Evolutionary conservation across 768 basidiomycete species (phyloP).

Genomic region (Baorangia bicolor): DNA sequence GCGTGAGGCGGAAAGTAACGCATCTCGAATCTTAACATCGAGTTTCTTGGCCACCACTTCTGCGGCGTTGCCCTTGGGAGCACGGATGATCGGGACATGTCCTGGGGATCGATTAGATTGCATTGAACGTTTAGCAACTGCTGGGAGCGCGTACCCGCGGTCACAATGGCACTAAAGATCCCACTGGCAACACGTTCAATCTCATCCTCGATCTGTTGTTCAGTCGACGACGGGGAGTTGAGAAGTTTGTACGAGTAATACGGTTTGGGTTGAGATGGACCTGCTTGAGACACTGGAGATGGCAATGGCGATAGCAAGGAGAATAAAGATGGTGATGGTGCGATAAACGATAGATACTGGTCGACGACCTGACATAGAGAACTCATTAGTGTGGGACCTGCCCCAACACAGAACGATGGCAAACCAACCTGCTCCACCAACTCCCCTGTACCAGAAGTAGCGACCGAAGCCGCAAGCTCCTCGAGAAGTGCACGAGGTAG

Average conservation of each 20-base stretch:
- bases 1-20: conserved; percentile 68
- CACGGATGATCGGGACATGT: conserved; percentile 91
- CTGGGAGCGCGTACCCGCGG: conserved; percentile 58
- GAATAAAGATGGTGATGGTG: conserved; percentile 90
- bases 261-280: conserved; percentile 37
- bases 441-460: conserved; percentile 81
- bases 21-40: conserved; percentile 88
- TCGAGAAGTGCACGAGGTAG: conserved; percentile 86
- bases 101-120: conserved; percentile 43
- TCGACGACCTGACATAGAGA: conserved; percentile 69
- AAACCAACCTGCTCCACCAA: conserved; percentile 67
- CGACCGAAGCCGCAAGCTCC: conserved; percentile 88
- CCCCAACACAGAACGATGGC: neutral
- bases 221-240: conserved; percentile 87
- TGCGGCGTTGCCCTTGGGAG: conserved; percentile 93
- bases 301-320: conserved; percentile 72
- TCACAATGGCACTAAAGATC: conserved; percentile 87
- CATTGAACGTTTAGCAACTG: neutral
- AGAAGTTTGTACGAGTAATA: conserved; percentile 79
- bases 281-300: conserved; percentile 34
- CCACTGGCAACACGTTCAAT: conserved; percentile 90
- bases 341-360: conserved; percentile 95
- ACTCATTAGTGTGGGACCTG: neutral
- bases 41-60: conserved; percentile 99
- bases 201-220: conserved; percentile 89